Base-by-base conservation (phyloP, 768 basidiomycete species). In the Pholiota microspora region DNA sequence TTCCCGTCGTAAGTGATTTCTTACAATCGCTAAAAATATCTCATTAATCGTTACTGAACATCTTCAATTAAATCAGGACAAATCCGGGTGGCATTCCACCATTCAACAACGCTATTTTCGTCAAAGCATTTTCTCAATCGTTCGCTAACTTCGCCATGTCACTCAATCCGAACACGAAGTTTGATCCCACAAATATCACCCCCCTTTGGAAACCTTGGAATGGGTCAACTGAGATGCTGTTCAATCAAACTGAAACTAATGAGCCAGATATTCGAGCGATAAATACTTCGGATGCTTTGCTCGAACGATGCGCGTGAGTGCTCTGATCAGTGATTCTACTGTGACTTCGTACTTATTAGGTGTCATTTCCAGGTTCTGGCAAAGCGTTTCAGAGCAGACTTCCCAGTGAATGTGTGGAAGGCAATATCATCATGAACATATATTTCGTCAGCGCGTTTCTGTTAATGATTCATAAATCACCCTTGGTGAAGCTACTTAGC, bases 211-310 rank as follows among this genome's bases (percentile, higher is more conserved):
- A 60, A 1, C 40, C 34, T 21, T 77, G 69, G 67, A 49, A 48
- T 6, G 59, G 54, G 2, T 63, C 60, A 2, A 54, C 51, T 3
- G 79, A 81, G 59, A 78, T 82, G 75, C 53, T 79, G 3, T 82
- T 80, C 62, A 81, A 78, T 51, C 53, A 62, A 54, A 76, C 75
- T 7, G 69, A 49, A 3, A 62, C 62, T 0, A 65, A 62, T 15
- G 57, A 47, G 31, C 65, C 76, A 1, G 62, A 68, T 35, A 64
- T 80, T 3, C 45, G 67, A 24, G 28, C 63, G 6, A 54, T 67
- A 4, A 55, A 48, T 40, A 77, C 78, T 0, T 64, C 71, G 3
- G 40, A 24, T 4, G 65, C 61, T 0, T 48, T 79, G n/a, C 51
- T 74, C 35, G 54, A 71, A 21, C 71, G 79, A 45, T 80, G 70